phyloP scores from a whole-genome alignment of 805 yeast genomes.

The Schwanniomyces vanrijiae region DNA sequence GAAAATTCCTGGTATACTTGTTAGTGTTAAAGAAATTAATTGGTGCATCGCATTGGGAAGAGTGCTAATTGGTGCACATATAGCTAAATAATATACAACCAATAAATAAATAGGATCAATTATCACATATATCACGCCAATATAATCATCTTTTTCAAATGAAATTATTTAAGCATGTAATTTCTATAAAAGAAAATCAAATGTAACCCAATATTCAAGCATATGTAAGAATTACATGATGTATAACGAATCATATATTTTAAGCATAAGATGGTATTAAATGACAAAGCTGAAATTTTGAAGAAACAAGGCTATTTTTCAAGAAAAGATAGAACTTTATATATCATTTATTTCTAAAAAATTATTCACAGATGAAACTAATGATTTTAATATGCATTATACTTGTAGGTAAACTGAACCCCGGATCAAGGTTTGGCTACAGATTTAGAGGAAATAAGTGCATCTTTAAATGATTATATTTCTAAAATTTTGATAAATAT shows the following conservation, averaged over 20 bases:
- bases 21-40: background rate
- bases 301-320: background rate
- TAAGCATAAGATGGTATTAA: slow-evolving; percentile 14
- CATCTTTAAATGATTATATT: background rate
- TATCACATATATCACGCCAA: background rate
- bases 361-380: slow-evolving; percentile 4
- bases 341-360: slow-evolving; percentile 17
- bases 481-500: slow-evolving; percentile 8
- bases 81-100: background rate
- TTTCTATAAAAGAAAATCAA: slow-evolving; percentile 18
- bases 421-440: background rate
- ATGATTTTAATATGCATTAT: slow-evolving; percentile 15
- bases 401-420: slow-evolving; percentile 7
- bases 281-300: no score
- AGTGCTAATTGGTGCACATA: no score
- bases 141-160: background rate
- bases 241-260: slow-evolving; percentile 14
- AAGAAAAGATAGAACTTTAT: slow-evolving; percentile 15
- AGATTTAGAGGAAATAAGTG: background rate
- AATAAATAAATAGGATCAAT: background rate
- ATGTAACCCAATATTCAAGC: slow-evolving; percentile 8
- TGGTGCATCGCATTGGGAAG: no score
- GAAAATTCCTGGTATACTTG: background rate
- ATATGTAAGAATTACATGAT: slow-evolving; percentile 16
- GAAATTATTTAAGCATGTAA: slow-evolving; percentile 20